A percentile compares a stretch with the other conserved stretches of the same genome.
phyloP scores from a whole-genome alignment of 2,329 filamentous ascomycete species.

The Arthrobotrys musiformis region DNA sequence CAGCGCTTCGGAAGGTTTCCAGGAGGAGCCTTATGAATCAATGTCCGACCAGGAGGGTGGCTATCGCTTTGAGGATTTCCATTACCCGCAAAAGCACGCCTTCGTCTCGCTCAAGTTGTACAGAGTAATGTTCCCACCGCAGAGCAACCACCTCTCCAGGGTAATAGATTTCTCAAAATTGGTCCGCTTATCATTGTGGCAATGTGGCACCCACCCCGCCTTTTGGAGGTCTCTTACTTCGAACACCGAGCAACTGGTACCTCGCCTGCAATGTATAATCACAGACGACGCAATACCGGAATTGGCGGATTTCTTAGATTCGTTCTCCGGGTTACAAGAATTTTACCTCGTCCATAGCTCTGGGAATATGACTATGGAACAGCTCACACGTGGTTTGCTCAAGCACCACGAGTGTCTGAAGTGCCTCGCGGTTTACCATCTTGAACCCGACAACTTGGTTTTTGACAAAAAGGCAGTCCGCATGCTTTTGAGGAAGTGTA shows the following conservation, averaged over 20 bases:
- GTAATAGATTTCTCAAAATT: slow-evolving; percentile 54
- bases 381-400: slow-evolving; percentile 41
- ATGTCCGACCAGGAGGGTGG: slow-evolving; percentile 50
- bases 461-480: slow-evolving; percentile 53
- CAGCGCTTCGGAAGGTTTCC: slow-evolving; percentile 52
- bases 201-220: slow-evolving; percentile 51
- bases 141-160: slow-evolving; percentile 53
- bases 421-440: slow-evolving; percentile 53
- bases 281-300: slow-evolving; percentile 55
- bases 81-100: slow-evolving; percentile 54
- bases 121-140: slow-evolving; percentile 54
- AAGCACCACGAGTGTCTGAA: slow-evolving; percentile 54
- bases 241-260: slow-evolving; percentile 46
- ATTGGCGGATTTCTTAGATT: slow-evolving; percentile 53
- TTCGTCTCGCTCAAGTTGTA: slow-evolving; percentile 55
- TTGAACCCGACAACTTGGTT: slow-evolving; percentile 47
- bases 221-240: slow-evolving; percentile 54
- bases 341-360: slow-evolving; percentile 55
- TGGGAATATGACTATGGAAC: slow-evolving; percentile 54
- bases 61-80: slow-evolving; percentile 51
- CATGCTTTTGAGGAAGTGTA: slow-evolving; percentile 40
- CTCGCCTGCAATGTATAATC: slow-evolving; percentile 53
- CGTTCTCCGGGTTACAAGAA: slow-evolving; percentile 50
- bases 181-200: slow-evolving; percentile 51
- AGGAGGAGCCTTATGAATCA: slow-evolving; percentile 52